These are phyloP conservation scores for Withania somnifera DNA, from an alignment of 305 asterid species.

Conservation along the genomic window DNA sequence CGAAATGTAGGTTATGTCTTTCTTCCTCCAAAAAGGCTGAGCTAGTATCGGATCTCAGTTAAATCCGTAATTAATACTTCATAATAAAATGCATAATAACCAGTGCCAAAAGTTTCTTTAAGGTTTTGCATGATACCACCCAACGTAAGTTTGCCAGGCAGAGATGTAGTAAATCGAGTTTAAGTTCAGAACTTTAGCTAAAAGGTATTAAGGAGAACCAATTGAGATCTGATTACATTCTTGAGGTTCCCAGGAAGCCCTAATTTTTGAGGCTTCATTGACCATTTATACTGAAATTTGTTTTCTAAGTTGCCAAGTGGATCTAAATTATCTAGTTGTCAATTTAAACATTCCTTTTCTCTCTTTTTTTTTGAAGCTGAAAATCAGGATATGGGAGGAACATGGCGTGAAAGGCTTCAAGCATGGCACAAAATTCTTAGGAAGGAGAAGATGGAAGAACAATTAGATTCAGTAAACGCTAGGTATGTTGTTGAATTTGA, in stretches of 20 bases:
- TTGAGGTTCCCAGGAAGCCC: neutral
- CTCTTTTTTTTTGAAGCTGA: constrained; percentile 31
- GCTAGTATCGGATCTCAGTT: too few species aligned
- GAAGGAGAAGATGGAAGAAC: constrained; percentile 67
- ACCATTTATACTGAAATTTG: neutral
- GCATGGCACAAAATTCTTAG: constrained; percentile 77
- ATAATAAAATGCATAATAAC: neutral
- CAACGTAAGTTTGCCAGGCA: neutral
- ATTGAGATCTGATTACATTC: neutral
- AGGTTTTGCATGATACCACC: neutral
- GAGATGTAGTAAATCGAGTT: neutral
- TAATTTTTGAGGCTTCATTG: neutral
- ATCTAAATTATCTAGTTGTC: neutral
- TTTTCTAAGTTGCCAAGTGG: neutral
- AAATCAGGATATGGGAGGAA: constrained; percentile 46
- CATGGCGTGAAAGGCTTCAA: constrained; percentile 88
- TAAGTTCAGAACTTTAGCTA: too few species aligned
- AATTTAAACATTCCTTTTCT: constrained; percentile 9
- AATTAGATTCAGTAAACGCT: constrained; percentile 50
- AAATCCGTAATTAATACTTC: too few species aligned
- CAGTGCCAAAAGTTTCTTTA: neutral
- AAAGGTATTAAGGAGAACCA: neutral
- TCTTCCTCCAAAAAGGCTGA: neutral
- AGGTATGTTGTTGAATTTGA: constrained; percentile 90
- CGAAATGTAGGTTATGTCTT: neutral